These are phyloP conservation scores for Rubus parviflorus DNA, from an alignment of 306 rosid genomes.

Conservation along the genomic window DNA sequence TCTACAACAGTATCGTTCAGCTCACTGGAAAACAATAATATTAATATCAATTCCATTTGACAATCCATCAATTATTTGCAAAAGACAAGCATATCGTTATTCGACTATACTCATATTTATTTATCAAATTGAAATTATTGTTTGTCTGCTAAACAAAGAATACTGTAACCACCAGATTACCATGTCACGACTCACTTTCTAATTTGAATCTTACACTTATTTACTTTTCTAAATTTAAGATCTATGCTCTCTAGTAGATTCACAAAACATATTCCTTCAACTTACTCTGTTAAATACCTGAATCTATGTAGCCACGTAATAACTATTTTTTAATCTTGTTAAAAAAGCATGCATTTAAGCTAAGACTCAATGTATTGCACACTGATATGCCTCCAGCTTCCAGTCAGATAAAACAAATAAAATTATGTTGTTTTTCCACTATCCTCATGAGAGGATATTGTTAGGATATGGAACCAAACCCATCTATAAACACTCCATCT, in stretches of 20 bases:
- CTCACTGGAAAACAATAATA: conserved; percentile 54
- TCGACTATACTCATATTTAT: background rate
- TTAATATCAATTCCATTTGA: conserved; percentile 27
- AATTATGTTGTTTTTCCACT: no score
- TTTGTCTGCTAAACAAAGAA: background rate
- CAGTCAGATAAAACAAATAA: no score
- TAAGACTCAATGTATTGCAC: no score
- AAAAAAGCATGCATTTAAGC: background rate
- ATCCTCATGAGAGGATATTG: no score
- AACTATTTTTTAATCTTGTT: background rate
- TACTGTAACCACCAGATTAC: background rate
- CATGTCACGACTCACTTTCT: background rate
- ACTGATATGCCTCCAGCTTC: no score
- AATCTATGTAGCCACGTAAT: background rate
- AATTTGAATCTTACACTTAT: background rate
- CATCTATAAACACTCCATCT: no score
- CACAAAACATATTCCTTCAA: background rate
- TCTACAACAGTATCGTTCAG: conserved; percentile 81
- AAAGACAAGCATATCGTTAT: background rate
- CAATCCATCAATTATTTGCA: conserved; percentile 1
- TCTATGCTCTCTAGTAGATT: background rate
- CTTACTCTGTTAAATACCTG: background rate
- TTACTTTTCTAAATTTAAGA: background rate
- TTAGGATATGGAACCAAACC: no score
- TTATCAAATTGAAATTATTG: background rate